A percentile compares a stretch with the other conserved stretches of the same genome.
These are phyloP conservation scores for Alnus rubra DNA, from an alignment of 306 rosid genomes.

Conservation along the genomic window DNA sequence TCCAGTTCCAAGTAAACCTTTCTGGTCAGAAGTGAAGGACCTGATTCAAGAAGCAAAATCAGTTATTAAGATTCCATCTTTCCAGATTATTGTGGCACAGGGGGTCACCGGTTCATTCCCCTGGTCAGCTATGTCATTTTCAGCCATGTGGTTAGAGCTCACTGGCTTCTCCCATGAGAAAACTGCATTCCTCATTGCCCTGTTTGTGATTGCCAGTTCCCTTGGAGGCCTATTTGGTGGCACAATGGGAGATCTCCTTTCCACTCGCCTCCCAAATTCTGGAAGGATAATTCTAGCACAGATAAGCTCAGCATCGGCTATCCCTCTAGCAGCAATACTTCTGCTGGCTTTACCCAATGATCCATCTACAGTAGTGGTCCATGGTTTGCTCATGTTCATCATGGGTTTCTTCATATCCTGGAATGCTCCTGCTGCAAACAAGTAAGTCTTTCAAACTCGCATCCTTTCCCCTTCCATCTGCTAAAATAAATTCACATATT, in stretches of 20 bases:
- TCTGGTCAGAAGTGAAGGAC: slow-evolving; percentile 62
- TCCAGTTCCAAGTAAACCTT: slow-evolving; percentile 40
- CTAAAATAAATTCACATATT: slow-evolving; percentile 8
- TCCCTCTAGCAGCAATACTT: slow-evolving; percentile 81
- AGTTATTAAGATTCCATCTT: slow-evolving; percentile 72
- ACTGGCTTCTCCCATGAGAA: slow-evolving; percentile 73
- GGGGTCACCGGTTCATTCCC: slow-evolving; percentile 96
- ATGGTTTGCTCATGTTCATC: slow-evolving; percentile 59
- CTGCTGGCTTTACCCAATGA: slow-evolving; percentile 61
- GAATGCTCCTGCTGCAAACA: slow-evolving; percentile 92
- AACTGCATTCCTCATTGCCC: slow-evolving; percentile 76
- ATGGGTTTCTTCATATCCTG: slow-evolving; percentile 85
- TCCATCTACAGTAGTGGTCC: slow-evolving; percentile 51
- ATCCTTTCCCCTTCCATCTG: background rate
- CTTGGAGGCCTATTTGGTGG: slow-evolving; percentile 93
- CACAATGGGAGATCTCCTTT: slow-evolving; percentile 79
- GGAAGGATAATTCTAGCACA: slow-evolving; percentile 91
- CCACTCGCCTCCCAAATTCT: slow-evolving; percentile 63
- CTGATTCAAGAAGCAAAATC: slow-evolving; percentile 65
- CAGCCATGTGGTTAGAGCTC: slow-evolving; percentile 97
- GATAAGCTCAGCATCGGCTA: slow-evolving; percentile 86
- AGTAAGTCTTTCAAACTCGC: slow-evolving; percentile 46
- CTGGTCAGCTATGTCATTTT: slow-evolving; percentile 88
- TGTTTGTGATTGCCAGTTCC: slow-evolving; percentile 72
- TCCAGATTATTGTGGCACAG: slow-evolving; percentile 89